Evolutionary conservation across 2,329 filamentous ascomycete genomes (phyloP), one percentile per base, ranked within the genome.

Genomic region (Fusarium nelsonii): DNA sequence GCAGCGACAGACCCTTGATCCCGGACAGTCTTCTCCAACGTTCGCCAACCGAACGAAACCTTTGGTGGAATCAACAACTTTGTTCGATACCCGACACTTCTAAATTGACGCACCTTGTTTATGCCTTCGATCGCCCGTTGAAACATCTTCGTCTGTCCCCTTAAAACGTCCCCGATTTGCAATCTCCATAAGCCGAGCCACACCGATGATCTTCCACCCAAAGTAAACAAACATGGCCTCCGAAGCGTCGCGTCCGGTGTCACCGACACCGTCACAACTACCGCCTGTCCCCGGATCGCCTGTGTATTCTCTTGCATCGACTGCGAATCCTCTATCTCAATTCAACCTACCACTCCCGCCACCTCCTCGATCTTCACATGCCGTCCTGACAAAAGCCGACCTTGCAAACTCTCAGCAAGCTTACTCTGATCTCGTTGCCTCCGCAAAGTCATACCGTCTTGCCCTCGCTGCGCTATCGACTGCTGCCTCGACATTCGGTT

Each of bases 201-300:
- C 43, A 51, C 58, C 58, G 50, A 73, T 70, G 64, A 56, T 43
- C 59, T 44, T 58, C 58, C 23, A 43, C 45, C 37, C 28, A 53
- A 59, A 50, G 57, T 73, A 67, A 65, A 63, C 32, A 73, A 65
- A 68, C 65, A 81, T 81, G 79, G 72, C 79, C 39, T 73, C 76
- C 45, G 71, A 73, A 44, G 48, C 70, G 36, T 79, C 79, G 54
- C 77, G 80, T 54, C 77, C 81, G 32, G 79, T 78, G 36, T 85
- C 86, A 28, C 86, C 86, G 34, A 82, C 85, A 34, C 85, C 83
- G 11, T 87, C 85, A n/a, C 83, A 86, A 68, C 80, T 89, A 0
- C 87, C 87, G 18, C 85, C 86, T 2, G 81, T 90, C n/a, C 88
- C 88, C 8, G 79, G 79, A n/a, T 90, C 88, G 18, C 88, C 88